Evolutionary conservation across 1,139 yeast genomes (phyloP).

Genomic region (Saccharomyces hybrid): DNA sequence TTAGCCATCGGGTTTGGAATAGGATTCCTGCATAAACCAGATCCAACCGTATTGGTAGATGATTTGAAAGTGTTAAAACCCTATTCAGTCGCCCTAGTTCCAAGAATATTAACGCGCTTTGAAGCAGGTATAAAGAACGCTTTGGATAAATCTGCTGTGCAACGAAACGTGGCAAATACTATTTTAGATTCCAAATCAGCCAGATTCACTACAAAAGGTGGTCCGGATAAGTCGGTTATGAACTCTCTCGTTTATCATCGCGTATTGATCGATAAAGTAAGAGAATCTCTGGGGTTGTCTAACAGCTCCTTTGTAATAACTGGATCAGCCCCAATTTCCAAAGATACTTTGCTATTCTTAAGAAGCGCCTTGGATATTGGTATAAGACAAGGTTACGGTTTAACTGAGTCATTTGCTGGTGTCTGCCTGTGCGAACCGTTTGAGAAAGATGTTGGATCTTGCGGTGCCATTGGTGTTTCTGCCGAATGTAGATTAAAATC

Average conservation of each 20-base stretch:
- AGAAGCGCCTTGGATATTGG: constrained; percentile 53
- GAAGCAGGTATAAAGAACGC: constrained; percentile 44
- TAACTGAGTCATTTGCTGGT: constrained; percentile 74
- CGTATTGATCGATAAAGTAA: constrained; percentile 43
- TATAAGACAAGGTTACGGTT: constrained; percentile 66
- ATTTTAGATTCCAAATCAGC: constrained; percentile 34
- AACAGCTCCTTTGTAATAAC: constrained; percentile 39
- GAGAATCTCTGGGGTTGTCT: constrained; percentile 51
- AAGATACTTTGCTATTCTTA: constrained; percentile 51
- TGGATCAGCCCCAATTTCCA: constrained; percentile 72
- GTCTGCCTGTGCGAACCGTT: constrained; percentile 37
- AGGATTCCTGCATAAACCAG: constrained; percentile 43
- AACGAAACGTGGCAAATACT: constrained; percentile 32
- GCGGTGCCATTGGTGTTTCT: constrained; percentile 51
- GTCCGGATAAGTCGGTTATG: constrained; percentile 29
- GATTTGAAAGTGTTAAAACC: constrained; percentile 53
- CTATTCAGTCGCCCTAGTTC: constrained; percentile 48
- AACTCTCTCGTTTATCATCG: constrained; percentile 37
- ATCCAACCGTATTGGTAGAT: constrained; percentile 41
- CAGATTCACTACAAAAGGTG: constrained; percentile 33
- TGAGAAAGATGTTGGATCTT: constrained; percentile 50
- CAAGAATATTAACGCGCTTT: constrained; percentile 56
- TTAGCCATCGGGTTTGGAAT: constrained; percentile 32
- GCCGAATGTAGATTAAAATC: constrained; percentile 55
- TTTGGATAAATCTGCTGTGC: constrained; percentile 26